Evolutionary conservation across 495 filamentous ascomycete species (phyloP).

Genomic region (Xylaria acuta): DNA sequence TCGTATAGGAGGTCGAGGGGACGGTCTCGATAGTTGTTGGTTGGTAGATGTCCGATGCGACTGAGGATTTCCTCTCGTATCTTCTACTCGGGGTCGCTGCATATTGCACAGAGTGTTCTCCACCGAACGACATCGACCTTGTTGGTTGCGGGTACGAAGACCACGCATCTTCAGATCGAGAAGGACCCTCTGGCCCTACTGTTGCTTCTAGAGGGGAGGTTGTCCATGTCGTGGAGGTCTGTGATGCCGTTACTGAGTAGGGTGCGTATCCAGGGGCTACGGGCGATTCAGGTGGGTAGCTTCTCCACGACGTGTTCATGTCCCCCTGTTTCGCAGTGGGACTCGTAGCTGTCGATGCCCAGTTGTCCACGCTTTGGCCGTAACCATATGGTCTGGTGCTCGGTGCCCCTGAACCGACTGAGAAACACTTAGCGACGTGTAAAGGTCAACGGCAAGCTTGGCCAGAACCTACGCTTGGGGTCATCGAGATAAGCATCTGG

Average conservation of each 20-base stretch:
- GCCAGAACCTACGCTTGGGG: slow-evolving; percentile 47
- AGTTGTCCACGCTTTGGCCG: slow-evolving; percentile 49
- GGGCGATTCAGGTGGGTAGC: slow-evolving; percentile 48
- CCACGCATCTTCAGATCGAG: slow-evolving; percentile 41
- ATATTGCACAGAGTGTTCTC: slow-evolving; percentile 39
- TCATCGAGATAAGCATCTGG: slow-evolving; percentile 47
- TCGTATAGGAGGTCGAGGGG: slow-evolving; percentile 46
- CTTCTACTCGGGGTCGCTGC: slow-evolving; percentile 27
- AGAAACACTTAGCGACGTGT: slow-evolving; percentile 37
- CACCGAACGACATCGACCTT: slow-evolving; percentile 54
- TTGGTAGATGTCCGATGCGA: slow-evolving; percentile 45
- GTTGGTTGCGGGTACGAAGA: slow-evolving; percentile 47
- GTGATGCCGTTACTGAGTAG: slow-evolving; percentile 47
- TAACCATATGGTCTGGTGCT: slow-evolving; percentile 46
- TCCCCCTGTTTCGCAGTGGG: slow-evolving; percentile 43
- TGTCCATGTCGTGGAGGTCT: slow-evolving; percentile 49
- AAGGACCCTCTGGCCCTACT: slow-evolving; percentile 24
- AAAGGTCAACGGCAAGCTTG: not conserved
- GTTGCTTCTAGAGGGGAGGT: slow-evolving; percentile 29
- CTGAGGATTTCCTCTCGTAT: slow-evolving; percentile 46
- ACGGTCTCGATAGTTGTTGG: slow-evolving; percentile 48
- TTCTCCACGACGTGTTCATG: slow-evolving; percentile 45
- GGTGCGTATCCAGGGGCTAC: slow-evolving; percentile 49
- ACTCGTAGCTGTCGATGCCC: slow-evolving; percentile 50
- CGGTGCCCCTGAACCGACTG: slow-evolving; percentile 46